A percentile compares a stretch with the other conserved stretches of the same genome.
These are phyloP conservation scores for Globisporangium barbulae DNA, from an alignment of 352 stramenopile genomes.

Conservation along the genomic window DNA sequence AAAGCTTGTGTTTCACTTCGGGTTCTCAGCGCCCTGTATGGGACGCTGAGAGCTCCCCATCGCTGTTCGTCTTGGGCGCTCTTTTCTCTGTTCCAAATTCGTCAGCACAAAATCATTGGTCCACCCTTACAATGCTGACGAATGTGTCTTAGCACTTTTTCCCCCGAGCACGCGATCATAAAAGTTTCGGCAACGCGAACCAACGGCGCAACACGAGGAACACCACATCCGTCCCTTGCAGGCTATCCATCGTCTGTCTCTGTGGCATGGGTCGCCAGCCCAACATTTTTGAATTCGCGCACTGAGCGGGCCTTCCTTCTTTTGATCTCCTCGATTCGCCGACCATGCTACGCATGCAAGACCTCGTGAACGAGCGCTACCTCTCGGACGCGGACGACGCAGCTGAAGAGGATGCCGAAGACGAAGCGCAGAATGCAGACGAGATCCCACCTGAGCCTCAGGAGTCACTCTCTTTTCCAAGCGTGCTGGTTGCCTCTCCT, in stretches of 20 bases:
- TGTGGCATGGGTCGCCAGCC: not conserved
- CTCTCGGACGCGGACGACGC: not conserved
- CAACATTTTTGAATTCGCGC: constrained; percentile 4
- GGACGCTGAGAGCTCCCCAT: not conserved
- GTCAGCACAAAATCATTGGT: not conserved
- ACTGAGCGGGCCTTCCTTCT: not conserved
- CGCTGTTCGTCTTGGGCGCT: not conserved
- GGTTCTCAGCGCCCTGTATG: too few species aligned
- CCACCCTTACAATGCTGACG: not conserved
- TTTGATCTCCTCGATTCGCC: not conserved
- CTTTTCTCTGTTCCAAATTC: not conserved
- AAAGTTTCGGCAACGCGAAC: not conserved
- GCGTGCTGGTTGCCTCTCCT: not conserved
- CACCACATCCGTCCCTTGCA: not conserved
- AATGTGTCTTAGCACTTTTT: not conserved
- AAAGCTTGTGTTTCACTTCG: too few species aligned
- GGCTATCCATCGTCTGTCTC: not conserved
- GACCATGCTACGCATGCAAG: constrained; percentile 7
- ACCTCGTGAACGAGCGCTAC: constrained; percentile 2
- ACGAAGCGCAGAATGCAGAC: not conserved
- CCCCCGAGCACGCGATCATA: not conserved
- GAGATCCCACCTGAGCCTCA: not conserved
- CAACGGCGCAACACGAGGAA: not conserved
- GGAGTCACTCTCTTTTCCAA: not conserved
- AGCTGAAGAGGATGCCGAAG: not conserved